Percentiles rank a stretch among this genome's conserved stretches.
Conservation (phyloP, 73 alveolate species). For the Paramecium tetraurelia region DNA sequence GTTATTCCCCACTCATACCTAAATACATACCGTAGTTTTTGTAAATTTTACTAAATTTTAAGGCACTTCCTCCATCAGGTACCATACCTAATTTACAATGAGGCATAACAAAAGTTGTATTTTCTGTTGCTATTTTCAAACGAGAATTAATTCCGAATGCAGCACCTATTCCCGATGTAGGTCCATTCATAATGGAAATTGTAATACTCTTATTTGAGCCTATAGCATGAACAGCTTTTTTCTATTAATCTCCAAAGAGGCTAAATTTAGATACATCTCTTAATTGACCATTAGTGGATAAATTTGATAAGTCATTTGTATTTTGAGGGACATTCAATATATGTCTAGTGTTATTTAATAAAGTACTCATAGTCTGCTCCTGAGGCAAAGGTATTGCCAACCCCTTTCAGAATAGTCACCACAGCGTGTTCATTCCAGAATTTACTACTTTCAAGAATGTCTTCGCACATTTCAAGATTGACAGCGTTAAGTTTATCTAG, state of each 20-base stretch:
- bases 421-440: not conserved
- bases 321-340: not conserved
- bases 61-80: conserved; percentile 67
- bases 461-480: not conserved
- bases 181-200: conserved; percentile 63
- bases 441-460: not conserved
- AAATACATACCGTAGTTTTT: conserved; percentile 44
- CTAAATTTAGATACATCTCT: not conserved
- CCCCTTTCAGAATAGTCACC: not conserved
- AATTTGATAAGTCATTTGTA: not conserved
- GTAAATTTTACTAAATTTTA: not conserved
- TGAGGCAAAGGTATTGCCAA: not conserved
- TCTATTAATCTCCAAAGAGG: not conserved
- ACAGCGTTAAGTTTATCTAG: conserved; percentile 8
- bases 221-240: not conserved
- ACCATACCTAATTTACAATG: conserved; percentile 60
- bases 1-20: conserved; percentile 44
- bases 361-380: not conserved
- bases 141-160: conserved; percentile 58
- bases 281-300: not conserved
- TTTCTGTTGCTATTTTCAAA: conserved; percentile 64
- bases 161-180: conserved; percentile 61
- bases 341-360: not conserved
- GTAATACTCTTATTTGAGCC: not conserved
- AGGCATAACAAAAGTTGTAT: conserved; percentile 65